Base-by-base conservation (phyloP, 306 rosid genomes). In the Cicer arietinum region DNA sequence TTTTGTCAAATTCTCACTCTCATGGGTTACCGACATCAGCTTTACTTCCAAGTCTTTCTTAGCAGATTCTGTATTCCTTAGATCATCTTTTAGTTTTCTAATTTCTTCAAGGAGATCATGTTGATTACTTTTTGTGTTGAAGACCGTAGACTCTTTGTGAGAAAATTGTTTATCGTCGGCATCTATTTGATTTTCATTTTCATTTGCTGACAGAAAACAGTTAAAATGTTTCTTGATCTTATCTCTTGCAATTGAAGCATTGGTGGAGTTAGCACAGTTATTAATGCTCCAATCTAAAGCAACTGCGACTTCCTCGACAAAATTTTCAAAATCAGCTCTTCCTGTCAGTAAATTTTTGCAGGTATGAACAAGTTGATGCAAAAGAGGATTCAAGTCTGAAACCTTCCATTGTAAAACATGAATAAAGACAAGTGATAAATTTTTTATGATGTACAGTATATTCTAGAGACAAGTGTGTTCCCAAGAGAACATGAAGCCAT, bases 401-500 rank as follows among this genome's bases (percentile, higher is more conserved):
- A 77, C 48, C 80, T 83, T 84, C 92, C 95, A 90, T 18, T 88
- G 88, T 80, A 90, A 88, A 76, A 88, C 89, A 61, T 79, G 90
- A 68, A 88, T 78, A 72, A 79, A 78, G 79, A 82, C 44, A 52
- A 74, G 62, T 53, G n/a, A 8, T 16, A 13, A 69, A 9, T 46
- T 37, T 76, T 75, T 46, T 46, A 56, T 87, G n/a, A 16, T 71
- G 11, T 85, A 40, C 62, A 90, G 97, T 93, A 90, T 67, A 89
- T 93, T 69, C 77, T 93, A 37, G 98, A 90, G 85, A 93, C 96
- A 7, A 93, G 97, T 83, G 98, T 90, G 2, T 89, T 84, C 88
- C 97, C 98, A 53, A 93, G 89, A 85, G 98, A 93, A 84, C 95
- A 81, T 69, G 98, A 90, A 79, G 62, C 89, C 80, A 93, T 93